phyloP scores from a whole-genome alignment of 1,284 basidiomycete genomes.

The Somion occarium region DNA sequence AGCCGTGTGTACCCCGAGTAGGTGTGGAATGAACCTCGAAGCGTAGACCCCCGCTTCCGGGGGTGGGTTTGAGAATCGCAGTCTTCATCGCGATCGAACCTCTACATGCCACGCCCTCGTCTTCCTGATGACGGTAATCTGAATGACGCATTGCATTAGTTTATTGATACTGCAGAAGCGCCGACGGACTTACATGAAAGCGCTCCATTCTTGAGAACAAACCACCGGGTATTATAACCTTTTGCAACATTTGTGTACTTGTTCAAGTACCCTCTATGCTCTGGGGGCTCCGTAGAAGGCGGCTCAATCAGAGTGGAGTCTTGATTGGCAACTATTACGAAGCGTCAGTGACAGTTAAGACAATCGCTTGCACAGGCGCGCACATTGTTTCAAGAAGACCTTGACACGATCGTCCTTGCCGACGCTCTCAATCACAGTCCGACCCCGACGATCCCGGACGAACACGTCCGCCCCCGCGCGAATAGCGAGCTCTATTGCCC shows the following conservation, averaged over 20 bases:
- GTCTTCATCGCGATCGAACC: slow-evolving; percentile 89
- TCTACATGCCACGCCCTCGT: slow-evolving; percentile 83
- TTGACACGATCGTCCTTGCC: slow-evolving; percentile 80
- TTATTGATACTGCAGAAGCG: slow-evolving; percentile 4
- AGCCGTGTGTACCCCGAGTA: slow-evolving; percentile 38
- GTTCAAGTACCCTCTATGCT: slow-evolving; percentile 77
- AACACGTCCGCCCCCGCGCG: slow-evolving; percentile 90
- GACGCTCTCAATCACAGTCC: slow-evolving; percentile 66
- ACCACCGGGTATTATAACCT: slow-evolving; percentile 93
- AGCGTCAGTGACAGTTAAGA: slow-evolving; percentile 4
- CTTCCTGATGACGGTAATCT: slow-evolving; percentile 92
- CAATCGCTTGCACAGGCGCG: slow-evolving; percentile 19
- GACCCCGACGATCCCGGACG: slow-evolving; percentile 77
- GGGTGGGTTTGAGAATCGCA: slow-evolving; percentile 56
- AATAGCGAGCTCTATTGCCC: slow-evolving; percentile 80
- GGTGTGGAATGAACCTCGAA: slow-evolving; percentile 80
- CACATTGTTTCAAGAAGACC: slow-evolving; percentile 83
- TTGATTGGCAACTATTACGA: slow-evolving; percentile 65
- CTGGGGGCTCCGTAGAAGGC: slow-evolving; percentile 50
- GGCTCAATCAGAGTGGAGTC: slow-evolving; percentile 62
- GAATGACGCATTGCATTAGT: slow-evolving; percentile 9
- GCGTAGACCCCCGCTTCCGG: slow-evolving; percentile 58
- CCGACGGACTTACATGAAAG: slow-evolving; percentile 64
- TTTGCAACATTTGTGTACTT: slow-evolving; percentile 91
- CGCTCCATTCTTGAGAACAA: slow-evolving; percentile 85